Base-by-base conservation (phyloP, 768 basidiomycete genomes). In the Lentinula sp. region DNA sequence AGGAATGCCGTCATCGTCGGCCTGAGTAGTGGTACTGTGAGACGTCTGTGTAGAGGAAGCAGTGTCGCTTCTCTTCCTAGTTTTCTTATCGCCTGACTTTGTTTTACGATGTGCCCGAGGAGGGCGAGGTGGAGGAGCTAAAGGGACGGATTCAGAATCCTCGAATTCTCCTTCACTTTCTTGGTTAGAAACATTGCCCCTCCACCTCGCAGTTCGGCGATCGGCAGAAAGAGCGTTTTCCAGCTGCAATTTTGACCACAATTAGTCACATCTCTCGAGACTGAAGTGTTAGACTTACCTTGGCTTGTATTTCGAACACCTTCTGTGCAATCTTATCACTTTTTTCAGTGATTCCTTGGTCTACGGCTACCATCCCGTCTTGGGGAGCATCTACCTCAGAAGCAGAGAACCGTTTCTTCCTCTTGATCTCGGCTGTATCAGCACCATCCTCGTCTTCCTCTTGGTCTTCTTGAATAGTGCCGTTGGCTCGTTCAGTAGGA, bases 301-400 rank as follows among this genome's bases (percentile, higher is more conserved):
- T 96, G 65, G 90, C 86, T 74, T 96, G 93, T 61, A 97, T 95
- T 72, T 90, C 85, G 52, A 90, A 68, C 50, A 97, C 90, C 72
- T 94, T 93, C 70, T 90, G 85, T 28, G 91, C 88, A 59, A 97
- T 95, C 68, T 84, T 86, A 66, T 95, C 94, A 65, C 89, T 93
- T 70, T 87, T 87, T 68, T 87, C 81, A 64, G 84, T 90, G 71
- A 95, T 92, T 49, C 87, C 87, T 70, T 91, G 87, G 65, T 93
- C 92, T 15, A 92, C 90, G n/a, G 90, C 91, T 61, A 77, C 81
- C 87, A 93, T 92, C 23, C 86, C 87, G 68, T 91, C 90, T 65
- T 89, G 89, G 50, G 80, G 80, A 42, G 73, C 69, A 64, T 88
- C 90, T 37, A 79, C 74, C 43, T 82, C 84, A 8, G 85, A 81